Evolutionary conservation across 768 basidiomycete genomes (phyloP).

Genomic region (Cyathus striatus): DNA sequence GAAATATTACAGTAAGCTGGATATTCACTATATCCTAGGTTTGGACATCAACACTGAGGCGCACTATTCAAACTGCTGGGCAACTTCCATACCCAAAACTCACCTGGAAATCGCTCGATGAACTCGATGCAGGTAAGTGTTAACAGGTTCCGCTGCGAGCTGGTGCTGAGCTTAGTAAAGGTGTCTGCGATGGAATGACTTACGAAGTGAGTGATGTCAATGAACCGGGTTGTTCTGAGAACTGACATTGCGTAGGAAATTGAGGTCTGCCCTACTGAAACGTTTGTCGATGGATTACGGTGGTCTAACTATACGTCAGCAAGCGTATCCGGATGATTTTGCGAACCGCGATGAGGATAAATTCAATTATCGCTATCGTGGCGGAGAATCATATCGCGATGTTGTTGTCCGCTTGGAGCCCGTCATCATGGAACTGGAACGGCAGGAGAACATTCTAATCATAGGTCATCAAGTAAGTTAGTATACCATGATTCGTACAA

Average conservation of each 20-base stretch:
- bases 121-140: constrained; percentile 83
- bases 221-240: not conserved
- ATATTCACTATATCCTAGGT: constrained; percentile 48
- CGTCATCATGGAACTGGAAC: constrained; percentile 98
- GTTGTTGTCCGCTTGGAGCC: constrained; percentile 94
- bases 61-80: constrained; percentile 89
- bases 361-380: constrained; percentile 97
- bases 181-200: constrained; percentile 99
- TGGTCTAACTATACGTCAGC: constrained; percentile 34
- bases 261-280: constrained; percentile 48
- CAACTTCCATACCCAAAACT: constrained; percentile 82
- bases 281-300: not conserved
- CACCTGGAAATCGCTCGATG: constrained; percentile 98
- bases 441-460: constrained; percentile 95
- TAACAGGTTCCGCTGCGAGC: not conserved
- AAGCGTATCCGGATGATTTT: constrained; percentile 96
- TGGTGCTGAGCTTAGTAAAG: constrained; percentile 12
- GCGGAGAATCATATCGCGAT: constrained; percentile 97
- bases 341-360: constrained; percentile 98
- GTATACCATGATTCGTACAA: constrained; percentile 39
- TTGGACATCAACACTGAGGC: constrained; percentile 96
- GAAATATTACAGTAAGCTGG: not conserved
- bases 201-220: constrained; percentile 50
- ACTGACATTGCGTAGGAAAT: constrained; percentile 55
- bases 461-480: constrained; percentile 83